A percentile compares a stretch with the other conserved stretches of the same genome.
phyloP scores from a whole-genome alignment of 1,284 basidiomycete genomes.

The Cutaneotrichosporon cutaneum region DNA sequence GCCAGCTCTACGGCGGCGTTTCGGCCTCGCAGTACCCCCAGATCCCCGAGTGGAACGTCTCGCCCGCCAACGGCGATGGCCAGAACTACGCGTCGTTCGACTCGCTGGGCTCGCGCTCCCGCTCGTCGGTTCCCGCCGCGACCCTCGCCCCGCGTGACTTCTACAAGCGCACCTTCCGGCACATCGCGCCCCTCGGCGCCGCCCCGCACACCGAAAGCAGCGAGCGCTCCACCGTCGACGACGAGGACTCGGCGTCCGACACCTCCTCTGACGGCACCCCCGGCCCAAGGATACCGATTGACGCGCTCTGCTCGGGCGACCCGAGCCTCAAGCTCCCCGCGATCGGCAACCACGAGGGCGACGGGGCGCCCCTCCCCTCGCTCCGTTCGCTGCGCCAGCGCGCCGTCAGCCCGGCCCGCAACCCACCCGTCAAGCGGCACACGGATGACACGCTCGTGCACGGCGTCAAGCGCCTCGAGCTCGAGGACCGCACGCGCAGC shows the following conservation, averaged over 20 bases:
- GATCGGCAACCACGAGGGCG: constrained; percentile 11
- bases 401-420: constrained; percentile 24
- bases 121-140: constrained; percentile 31
- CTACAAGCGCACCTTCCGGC: constrained; percentile 49
- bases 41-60: constrained; percentile 9
- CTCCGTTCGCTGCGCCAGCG: constrained; percentile 15
- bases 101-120: constrained; percentile 37
- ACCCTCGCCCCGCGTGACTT: constrained; percentile 43
- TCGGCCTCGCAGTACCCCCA: constrained; percentile 24
- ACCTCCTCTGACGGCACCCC: constrained; percentile 1
- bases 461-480: constrained; percentile 49
- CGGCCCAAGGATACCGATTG: constrained; percentile 14
- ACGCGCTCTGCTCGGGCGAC: constrained; percentile 20
- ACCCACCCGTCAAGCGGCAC: constrained; percentile 45
- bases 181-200: constrained; percentile 49
- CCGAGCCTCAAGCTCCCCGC: constrained; percentile 31
- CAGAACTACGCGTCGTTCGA: constrained; percentile 38
- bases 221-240: constrained; percentile 33
- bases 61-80: constrained; percentile 9
- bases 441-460: constrained; percentile 47
- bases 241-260: constrained; percentile 16
- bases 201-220: constrained; percentile 34
- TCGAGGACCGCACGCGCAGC: constrained; percentile 29
- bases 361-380: constrained; percentile 18
- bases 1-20: constrained; percentile 26